Evolutionary conservation across 805 yeast species (phyloP), one percentile per base, ranked within the genome.

Genomic region (Jamesozyma spencerorum): DNA sequence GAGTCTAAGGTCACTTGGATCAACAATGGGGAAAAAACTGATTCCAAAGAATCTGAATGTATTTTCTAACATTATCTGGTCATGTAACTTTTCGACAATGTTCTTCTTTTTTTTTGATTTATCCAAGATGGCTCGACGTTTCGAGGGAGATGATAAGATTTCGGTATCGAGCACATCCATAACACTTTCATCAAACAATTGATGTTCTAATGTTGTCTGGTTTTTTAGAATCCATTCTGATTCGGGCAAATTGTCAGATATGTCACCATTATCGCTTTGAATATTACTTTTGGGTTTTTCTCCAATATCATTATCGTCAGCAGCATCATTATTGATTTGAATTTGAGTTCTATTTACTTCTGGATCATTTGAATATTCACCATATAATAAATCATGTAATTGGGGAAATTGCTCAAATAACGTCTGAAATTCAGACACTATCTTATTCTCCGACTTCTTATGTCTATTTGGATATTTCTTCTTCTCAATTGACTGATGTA

Each of bases 31-130:
- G 42, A 67, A 66, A 8, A 57, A 55, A 3, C 69, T 64, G 2
- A 65, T 60, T 0, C 71, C 71, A 50, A 65, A 58, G 50, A 62
- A 48, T 38, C 71, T 54, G 37, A 57, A 65, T 3, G 55, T 47
- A 43, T 63, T 64, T 44, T 66, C 70, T 8, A 58, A 13, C 1
- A 50, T 30, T 1, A 63, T 54, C 18, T 53, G 47, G 3, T 50
- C 31, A n/a, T 19, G 3, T 48, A 39, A 28, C 44, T 48, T 22
- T 34, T 30, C 5, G 5, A 24, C 3, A 10, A 18, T 29, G 13
- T 31, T 19, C 38, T 10, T 18, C 32, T 29, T 13, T 31, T 5
- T 19, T 1, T 20, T 14, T 10, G 24, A 30, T 2, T 29, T 18
- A 31, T 29, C n/a, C 14, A 17, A 14, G 22, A 29, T 13, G 41